Evolutionary conservation across 352 stramenopile species (phyloP).

Genomic region (Phytophthora syringae): DNA sequence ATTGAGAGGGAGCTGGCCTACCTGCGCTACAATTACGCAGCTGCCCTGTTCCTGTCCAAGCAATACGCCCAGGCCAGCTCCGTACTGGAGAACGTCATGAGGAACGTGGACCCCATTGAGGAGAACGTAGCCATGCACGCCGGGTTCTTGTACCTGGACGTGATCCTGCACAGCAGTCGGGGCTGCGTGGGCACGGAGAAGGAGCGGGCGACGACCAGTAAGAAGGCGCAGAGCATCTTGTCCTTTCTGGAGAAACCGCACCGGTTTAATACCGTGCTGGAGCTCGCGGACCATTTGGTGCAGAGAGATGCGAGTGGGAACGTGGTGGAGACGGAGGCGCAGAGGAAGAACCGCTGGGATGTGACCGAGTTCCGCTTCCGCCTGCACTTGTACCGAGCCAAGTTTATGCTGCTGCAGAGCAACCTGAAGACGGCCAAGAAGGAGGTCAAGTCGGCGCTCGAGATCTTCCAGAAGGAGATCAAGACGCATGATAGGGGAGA

Average conservation of each 20-base stretch:
- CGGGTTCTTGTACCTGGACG: conserved; percentile 93
- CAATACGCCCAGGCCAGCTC: conserved; percentile 89
- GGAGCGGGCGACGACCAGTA: conserved; percentile 67
- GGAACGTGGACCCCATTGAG: conserved; percentile 91
- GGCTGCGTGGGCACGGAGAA: conserved; percentile 84
- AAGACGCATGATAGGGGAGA: conserved; percentile 48
- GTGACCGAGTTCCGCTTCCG: conserved; percentile 92
- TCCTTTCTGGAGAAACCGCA: conserved; percentile 92
- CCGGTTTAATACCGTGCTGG: conserved; percentile 83
- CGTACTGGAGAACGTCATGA: conserved; percentile 87
- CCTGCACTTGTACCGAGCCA: conserved; percentile 93
- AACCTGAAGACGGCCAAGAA: conserved; percentile 93
- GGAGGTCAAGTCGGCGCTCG: conserved; percentile 92
- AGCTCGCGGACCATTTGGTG: conserved; percentile 46
- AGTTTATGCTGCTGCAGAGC: conserved; percentile 88
- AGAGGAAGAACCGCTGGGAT: conserved; percentile 68
- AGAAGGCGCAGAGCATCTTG: conserved; percentile 89
- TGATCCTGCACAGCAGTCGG: conserved; percentile 90
- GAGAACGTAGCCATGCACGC: conserved; percentile 93
- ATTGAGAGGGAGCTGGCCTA: conserved; percentile 88
- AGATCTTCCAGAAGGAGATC: conserved; percentile 94
- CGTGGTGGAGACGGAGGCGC: conserved; percentile 50
- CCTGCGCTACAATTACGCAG: conserved; percentile 92
- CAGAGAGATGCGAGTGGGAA: conserved; percentile 41
- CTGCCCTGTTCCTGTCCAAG: conserved; percentile 88